A percentile compares a stretch with the other conserved stretches of the same genome.
Conservation (phyloP, 2,329 filamentous ascomycete species). For the Colletotrichum sp. region DNA sequence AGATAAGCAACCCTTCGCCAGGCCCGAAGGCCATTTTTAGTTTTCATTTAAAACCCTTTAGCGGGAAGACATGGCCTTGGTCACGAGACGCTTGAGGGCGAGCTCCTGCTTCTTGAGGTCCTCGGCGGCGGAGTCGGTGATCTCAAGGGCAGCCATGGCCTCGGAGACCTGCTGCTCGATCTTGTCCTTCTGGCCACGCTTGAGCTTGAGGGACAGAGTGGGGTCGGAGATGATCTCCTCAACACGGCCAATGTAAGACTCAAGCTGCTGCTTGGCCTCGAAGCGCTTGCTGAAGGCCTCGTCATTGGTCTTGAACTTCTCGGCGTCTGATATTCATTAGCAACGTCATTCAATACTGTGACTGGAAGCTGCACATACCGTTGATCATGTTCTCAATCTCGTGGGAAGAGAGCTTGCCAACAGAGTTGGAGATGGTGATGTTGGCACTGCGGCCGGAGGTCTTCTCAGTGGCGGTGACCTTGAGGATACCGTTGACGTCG, state of each 20-base stretch:
- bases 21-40: background rate
- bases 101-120: slow-evolving; percentile 99
- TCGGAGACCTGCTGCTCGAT: slow-evolving; percentile 97
- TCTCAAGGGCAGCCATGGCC: slow-evolving; percentile 96
- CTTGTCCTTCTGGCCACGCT: slow-evolving; percentile 99
- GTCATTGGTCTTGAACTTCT: slow-evolving; percentile 98
- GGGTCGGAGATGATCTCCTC: slow-evolving; percentile 99
- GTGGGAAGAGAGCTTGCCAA: slow-evolving; percentile 91
- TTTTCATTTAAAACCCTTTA: slow-evolving; percentile 51
- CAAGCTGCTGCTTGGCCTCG: slow-evolving; percentile 98
- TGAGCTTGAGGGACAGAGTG: slow-evolving; percentile 93
- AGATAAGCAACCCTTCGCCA: slow-evolving; percentile 8
- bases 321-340: slow-evolving; percentile 67
- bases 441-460: slow-evolving; percentile 96
- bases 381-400: slow-evolving; percentile 99
- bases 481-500: slow-evolving; percentile 99
- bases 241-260: slow-evolving; percentile 97
- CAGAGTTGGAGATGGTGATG: slow-evolving; percentile 99
- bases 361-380: slow-evolving; percentile 52
- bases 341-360: slow-evolving; percentile 17
- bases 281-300: slow-evolving; percentile 99
- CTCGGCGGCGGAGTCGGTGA: slow-evolving; percentile 88
- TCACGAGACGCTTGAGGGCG: slow-evolving; percentile 95
- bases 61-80: slow-evolving; percentile 95
- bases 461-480: slow-evolving; percentile 99